Evolutionary conservation across 331 rosid genomes (phyloP).

Genomic region (Acacia concinna): DNA sequence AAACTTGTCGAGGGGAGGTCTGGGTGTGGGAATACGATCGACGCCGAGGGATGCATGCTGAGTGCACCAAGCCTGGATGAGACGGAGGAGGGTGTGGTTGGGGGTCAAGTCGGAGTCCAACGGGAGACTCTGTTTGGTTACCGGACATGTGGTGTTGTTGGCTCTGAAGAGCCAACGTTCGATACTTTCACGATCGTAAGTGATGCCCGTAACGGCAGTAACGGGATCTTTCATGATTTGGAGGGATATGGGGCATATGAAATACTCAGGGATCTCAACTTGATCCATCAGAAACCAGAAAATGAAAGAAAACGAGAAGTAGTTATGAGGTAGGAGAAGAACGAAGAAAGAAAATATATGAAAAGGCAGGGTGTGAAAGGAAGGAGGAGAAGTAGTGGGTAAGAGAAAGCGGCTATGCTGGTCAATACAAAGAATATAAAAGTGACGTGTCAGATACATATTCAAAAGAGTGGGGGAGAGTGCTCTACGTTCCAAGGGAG

Average conservation of each 20-base stretch:
- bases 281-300: conserved; percentile 54
- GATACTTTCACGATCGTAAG: conserved; percentile 82
- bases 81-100: conserved; percentile 83
- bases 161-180: conserved; percentile 70
- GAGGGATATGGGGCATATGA: conserved; percentile 82
- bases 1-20: conserved; percentile 55
- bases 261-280: conserved; percentile 73
- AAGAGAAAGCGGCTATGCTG: conserved; percentile 8
- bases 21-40: conserved; percentile 81
- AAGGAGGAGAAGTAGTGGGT: background rate
- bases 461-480: background rate
- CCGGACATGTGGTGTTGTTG: conserved; percentile 66
- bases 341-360: background rate
- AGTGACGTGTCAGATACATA: background rate
- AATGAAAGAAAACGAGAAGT: background rate
- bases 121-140: conserved; percentile 59
- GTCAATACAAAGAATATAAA: background rate
- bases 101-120: conserved; percentile 69
- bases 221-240: conserved; percentile 92
- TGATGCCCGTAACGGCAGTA: conserved; percentile 69
- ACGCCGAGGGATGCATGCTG: conserved; percentile 66
- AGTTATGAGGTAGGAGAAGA: background rate
- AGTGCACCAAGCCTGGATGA: conserved; percentile 92
- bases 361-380: background rate
- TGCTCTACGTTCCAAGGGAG: background rate